These are phyloP conservation scores for Fusarium nygamai DNA, from an alignment of 2,329 filamentous ascomycete genomes.

Conservation along the genomic window DNA sequence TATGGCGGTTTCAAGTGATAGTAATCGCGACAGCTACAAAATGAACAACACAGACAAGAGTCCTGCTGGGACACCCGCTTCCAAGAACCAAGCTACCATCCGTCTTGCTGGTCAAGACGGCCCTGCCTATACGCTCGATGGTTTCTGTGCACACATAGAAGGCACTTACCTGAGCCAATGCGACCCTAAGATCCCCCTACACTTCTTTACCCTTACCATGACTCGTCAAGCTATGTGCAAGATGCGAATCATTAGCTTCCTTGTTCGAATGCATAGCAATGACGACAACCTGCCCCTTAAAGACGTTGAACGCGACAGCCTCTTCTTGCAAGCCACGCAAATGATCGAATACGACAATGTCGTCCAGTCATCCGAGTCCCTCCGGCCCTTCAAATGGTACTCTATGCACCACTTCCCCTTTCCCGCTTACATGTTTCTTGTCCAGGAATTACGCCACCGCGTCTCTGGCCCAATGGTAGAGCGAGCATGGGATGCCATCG, in stretches of 20 bases:
- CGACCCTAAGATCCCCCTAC: slow-evolving; percentile 67
- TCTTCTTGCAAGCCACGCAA: slow-evolving; percentile 64
- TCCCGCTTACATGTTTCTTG: slow-evolving; percentile 69
- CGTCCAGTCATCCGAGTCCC: slow-evolving; percentile 60
- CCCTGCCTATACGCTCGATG: slow-evolving; percentile 60
- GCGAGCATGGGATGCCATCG: slow-evolving; percentile 67
- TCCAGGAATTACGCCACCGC: slow-evolving; percentile 64
- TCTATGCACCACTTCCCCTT: slow-evolving; percentile 69
- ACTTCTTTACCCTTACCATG: slow-evolving; percentile 68
- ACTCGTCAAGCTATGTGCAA: slow-evolving; percentile 66
- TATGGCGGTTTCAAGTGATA: slow-evolving; percentile 62
- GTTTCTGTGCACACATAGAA: slow-evolving; percentile 65
- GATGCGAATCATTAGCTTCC: slow-evolving; percentile 64
- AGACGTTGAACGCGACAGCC: slow-evolving; percentile 59
- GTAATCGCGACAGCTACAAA: slow-evolving; percentile 51
- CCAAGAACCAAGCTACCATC: slow-evolving; percentile 48
- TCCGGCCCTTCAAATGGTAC: slow-evolving; percentile 67
- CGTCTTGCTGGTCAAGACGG: slow-evolving; percentile 61
- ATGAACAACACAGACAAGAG: slow-evolving; percentile 43
- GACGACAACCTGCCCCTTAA: slow-evolving; percentile 52
- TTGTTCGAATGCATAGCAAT: slow-evolving; percentile 58
- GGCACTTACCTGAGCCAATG: slow-evolving; percentile 65
- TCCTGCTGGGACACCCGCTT: slow-evolving; percentile 34
- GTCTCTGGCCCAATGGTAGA: slow-evolving; percentile 66
- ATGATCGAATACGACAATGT: slow-evolving; percentile 70